These are phyloP conservation scores for Kalanchoe fedtschenkoi DNA, from an alignment of 164 flowering plant species.

Conservation along the genomic window DNA sequence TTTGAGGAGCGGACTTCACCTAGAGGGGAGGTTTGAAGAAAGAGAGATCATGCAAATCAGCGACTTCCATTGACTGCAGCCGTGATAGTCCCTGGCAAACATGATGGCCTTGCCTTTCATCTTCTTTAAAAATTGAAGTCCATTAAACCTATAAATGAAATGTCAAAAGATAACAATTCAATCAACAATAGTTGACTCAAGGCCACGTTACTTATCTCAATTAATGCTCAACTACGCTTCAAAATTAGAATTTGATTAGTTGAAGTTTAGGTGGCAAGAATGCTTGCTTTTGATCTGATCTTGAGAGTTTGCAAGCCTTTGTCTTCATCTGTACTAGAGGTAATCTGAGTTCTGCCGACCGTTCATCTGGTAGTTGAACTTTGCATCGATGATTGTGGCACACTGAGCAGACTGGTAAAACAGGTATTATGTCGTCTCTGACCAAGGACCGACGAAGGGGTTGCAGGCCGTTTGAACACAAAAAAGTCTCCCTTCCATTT, in stretches of 20 bases:
- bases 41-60: conserved; percentile 78
- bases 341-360: conserved; percentile 81
- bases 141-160: conserved; percentile 48
- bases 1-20: too few species aligned
- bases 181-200: not conserved
- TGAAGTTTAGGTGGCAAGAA: too few species aligned
- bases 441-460: conserved; percentile 60
- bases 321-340: conserved; percentile 68
- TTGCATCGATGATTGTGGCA: conserved; percentile 61
- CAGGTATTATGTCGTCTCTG: conserved; percentile 53
- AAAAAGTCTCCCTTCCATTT: too few species aligned
- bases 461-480: conserved; percentile 43
- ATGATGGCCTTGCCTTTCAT: conserved; percentile 73
- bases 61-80: conserved; percentile 91
- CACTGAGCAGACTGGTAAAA: conserved; percentile 47
- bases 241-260: too few species aligned
- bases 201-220: too few species aligned
- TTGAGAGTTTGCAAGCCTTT: conserved; percentile 56
- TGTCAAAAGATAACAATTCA: not conserved
- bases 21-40: too few species aligned
- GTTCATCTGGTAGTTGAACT: conserved; percentile 70
- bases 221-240: too few species aligned
- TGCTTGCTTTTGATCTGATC: conserved; percentile 26
- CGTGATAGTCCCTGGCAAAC: conserved; percentile 90
- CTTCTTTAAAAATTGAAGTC: conserved; percentile 42